Base-by-base conservation (phyloP, 2,329 filamentous ascomycete species). In the Pyricularia sp. region DNA sequence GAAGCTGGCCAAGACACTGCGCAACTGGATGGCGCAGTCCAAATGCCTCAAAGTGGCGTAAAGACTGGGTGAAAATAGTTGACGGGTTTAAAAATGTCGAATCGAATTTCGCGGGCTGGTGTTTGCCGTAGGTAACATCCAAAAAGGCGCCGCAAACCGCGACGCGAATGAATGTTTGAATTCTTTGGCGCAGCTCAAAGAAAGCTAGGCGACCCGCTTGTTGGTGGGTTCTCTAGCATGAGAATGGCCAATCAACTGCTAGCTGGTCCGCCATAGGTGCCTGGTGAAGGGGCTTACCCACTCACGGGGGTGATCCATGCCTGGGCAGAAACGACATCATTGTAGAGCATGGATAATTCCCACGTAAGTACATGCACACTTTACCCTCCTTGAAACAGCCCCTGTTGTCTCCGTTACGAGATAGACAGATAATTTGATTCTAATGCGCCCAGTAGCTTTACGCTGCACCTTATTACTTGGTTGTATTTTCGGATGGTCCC, bases 121-220 rank as follows among this genome's bases (percentile, higher is more conserved):
- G 30, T 25, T 36, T 66, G 23, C 12, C 25, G 36, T 33, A 36
- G 33, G 33, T 36, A 65, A 36, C 50, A 65, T 33, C 23, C 17
- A 66, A 42, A 42, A 36, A 20, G 36, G 31, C 33, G n/a, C 28
- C 36, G 30, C 36, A 61, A 63, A 17, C 25, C 59, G 59, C 59
- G 59, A 63, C 59, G 59, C 59, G 59, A 28, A 28, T 30, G 59
- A 63, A 30, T 63, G 23, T 63, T 28, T 63, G 59, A 63, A 28
- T 63, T 63, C 59, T 63, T 63, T 55, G 42, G 66, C 68, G 69
- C 68, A 66, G 71, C 68, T 55, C 65, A 66, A 28, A 66, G 33
- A 42, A 50, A 55, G 65, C 36, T 26, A 63, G 68, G 68, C 68
- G 36, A 25, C 50, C 42, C 50, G 33, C 28, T 17, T 20, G 26